Percentiles rank a stretch among this genome's conserved stretches.
These are phyloP conservation scores for Lasiosphaeria miniovina DNA, from an alignment of 495 filamentous ascomycete species.

Conservation along the genomic window DNA sequence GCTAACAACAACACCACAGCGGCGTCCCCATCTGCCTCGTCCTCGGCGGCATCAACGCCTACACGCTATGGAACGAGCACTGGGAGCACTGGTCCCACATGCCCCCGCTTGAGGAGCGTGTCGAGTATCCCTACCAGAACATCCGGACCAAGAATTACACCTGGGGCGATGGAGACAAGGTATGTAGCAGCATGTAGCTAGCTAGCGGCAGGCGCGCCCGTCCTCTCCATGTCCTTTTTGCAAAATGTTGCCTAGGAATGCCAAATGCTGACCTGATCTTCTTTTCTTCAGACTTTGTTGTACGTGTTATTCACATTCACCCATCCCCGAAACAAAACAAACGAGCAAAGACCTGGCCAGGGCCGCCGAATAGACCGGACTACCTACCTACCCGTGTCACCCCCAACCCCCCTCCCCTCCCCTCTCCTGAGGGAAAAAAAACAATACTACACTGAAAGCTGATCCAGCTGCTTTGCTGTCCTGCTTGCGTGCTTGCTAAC, in stretches of 20 bases:
- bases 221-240: conserved; percentile 24
- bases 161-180: conserved; percentile 93
- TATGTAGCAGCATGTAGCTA: conserved; percentile 56
- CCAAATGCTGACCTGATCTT: too few relatives aligned
- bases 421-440: too few relatives aligned
- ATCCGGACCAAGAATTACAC: conserved; percentile 84
- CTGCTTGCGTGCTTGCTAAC: conserved; percentile 1
- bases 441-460: too few relatives aligned
- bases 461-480: background rate
- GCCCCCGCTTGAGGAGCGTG: conserved; percentile 80
- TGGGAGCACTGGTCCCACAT: conserved; percentile 92
- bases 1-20: conserved; percentile 41
- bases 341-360: too few relatives aligned
- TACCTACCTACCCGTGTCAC: too few relatives aligned
- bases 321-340: too few relatives aligned
- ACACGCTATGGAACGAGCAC: conserved; percentile 87
- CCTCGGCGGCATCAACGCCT: conserved; percentile 72
- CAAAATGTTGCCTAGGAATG: too few relatives aligned
- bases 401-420: too few relatives aligned
- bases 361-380: too few relatives aligned
- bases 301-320: too few relatives aligned
- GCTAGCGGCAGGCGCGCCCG: too few relatives aligned
- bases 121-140: conserved; percentile 93
- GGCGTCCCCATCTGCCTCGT: conserved; percentile 66
- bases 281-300: too few relatives aligned